A percentile compares a stretch with the other conserved stretches of the same genome.
phyloP scores from a whole-genome alignment of 2,329 filamentous ascomycete genomes.

The Biscogniauxia sp. region DNA sequence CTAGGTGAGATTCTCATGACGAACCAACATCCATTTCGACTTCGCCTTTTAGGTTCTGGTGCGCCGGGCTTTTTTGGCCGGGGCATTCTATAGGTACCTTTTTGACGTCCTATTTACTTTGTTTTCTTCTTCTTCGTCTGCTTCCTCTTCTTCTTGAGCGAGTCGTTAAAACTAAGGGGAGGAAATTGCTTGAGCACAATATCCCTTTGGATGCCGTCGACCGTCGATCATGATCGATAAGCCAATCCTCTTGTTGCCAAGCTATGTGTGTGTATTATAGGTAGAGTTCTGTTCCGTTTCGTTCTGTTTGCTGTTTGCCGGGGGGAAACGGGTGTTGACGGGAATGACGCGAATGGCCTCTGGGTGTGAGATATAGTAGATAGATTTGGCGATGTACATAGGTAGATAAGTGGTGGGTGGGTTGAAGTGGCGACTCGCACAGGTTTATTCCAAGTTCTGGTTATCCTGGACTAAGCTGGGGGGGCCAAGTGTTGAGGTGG shows the following conservation, averaged over 20 bases:
- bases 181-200: constrained; percentile 30
- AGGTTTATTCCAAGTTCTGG: not conserved
- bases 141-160: too few species aligned
- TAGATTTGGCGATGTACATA: not conserved
- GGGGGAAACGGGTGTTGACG: not conserved
- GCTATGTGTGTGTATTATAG: not conserved
- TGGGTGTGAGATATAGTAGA: not conserved
- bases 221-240: constrained; percentile 30
- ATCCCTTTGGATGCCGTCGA: constrained; percentile 28
- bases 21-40: constrained; percentile 47
- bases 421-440: not conserved
- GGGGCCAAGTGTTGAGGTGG: not conserved
- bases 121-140: constrained; percentile 2
- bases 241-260: constrained; percentile 8
- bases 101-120: constrained; percentile 1
- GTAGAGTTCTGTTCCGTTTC: too few species aligned
- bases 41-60: constrained; percentile 43
- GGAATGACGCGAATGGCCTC: not conserved
- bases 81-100: constrained; percentile 39
- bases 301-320: not conserved
- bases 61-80: constrained; percentile 42
- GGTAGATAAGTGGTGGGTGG: not conserved
- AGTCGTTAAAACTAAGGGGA: constrained; percentile 20
- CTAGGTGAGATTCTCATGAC: constrained; percentile 15
- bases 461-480: not conserved